A percentile compares a stretch with the other conserved stretches of the same genome.
Conservation (phyloP, 805 yeast species). For the Hanseniaspora jakobsenii region DNA sequence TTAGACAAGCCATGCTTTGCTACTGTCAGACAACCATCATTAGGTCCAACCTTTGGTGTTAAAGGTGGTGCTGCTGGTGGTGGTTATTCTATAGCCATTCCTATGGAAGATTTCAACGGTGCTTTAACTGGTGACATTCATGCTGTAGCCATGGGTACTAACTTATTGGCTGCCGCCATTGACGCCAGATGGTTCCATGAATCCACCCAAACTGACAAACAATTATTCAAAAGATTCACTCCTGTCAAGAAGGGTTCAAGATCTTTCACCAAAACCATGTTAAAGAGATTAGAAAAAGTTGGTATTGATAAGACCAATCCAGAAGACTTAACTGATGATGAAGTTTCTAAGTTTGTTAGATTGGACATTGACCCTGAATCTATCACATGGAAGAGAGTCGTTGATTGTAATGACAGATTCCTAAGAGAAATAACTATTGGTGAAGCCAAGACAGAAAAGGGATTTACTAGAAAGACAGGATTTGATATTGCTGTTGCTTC, state of each 20-base stretch:
- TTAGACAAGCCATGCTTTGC: slow-evolving; percentile 58
- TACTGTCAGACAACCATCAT: slow-evolving; percentile 75
- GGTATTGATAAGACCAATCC: slow-evolving; percentile 63
- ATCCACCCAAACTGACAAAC: slow-evolving; percentile 56
- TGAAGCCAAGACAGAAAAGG: slow-evolving; percentile 71
- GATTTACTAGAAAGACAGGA: slow-evolving; percentile 59
- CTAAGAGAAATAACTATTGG: slow-evolving; percentile 69
- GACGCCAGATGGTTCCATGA: slow-evolving; percentile 83
- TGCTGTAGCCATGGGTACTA: slow-evolving; percentile 73
- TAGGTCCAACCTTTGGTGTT: slow-evolving; percentile 83
- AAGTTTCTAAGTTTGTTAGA: slow-evolving; percentile 50
- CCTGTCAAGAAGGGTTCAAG: slow-evolving; percentile 64
- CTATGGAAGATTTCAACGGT: slow-evolving; percentile 82
- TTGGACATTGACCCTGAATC: slow-evolving; percentile 68
- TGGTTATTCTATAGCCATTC: slow-evolving; percentile 76
- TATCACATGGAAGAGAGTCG: slow-evolving; percentile 73
- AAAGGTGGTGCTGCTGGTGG: slow-evolving; percentile 91
- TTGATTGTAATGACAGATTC: slow-evolving; percentile 73
- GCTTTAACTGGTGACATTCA: slow-evolving; percentile 80
- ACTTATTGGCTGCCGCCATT: slow-evolving; percentile 71
- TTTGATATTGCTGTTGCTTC: slow-evolving; percentile 79
- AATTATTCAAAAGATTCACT: slow-evolving; percentile 61
- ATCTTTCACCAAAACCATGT: slow-evolving; percentile 55
- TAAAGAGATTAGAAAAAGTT: slow-evolving; percentile 51
- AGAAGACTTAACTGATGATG: slow-evolving; percentile 59